Evolutionary conservation across 2,329 filamentous ascomycete species (phyloP), one percentile per base, ranked within the genome.

Genomic region (Epichloe coenophiala): DNA sequence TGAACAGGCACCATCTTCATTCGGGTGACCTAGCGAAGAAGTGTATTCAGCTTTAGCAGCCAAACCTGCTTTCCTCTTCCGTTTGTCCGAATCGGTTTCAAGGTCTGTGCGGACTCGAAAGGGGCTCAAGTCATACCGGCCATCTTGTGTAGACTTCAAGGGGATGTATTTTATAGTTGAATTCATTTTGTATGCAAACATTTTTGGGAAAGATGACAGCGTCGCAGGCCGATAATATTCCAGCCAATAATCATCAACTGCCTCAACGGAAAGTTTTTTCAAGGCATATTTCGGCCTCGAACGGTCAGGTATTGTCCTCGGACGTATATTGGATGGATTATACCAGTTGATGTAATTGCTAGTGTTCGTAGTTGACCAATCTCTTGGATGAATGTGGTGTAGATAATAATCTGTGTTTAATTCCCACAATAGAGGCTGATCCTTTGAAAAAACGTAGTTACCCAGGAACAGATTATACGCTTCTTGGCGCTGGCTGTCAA

Each of bases 381-480:
- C 73, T 48, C 84, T 78, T 0, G 93, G 93, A 63, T 94, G 77
- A 36, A 84, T 81, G 60, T 98, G 91, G 61, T 98, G 93, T 6
- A 98, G 80, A 60, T 97, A 95, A 68, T 97, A 96, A 64, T 98
- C 93, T 3, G 89, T 95, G 3, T 85, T 76, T 7, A 98, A 75
- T 62, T 98, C 93, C 93, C 93, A 98, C 2, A 98, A 75, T 88
- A 97, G 91, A 0, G 93, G 93, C 62, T 95, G 84, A 0, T 87
- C 89, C 56, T 88, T 82, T 0, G 78, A 71, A 63, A 97, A 97
- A 47, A 90, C 87, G 64, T 98, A 98, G 62, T 97, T 96, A 6
- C 93, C 93, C 1, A 98, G 76, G 62, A 98, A 98, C 9, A 98
- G 73, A 58, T 98, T 98, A 67, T 97, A 97, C 1, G 93, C 93